These are phyloP conservation scores for Tetrahymena thermophila DNA, from an alignment of 73 alveolate genomes.

Conservation along the genomic window DNA sequence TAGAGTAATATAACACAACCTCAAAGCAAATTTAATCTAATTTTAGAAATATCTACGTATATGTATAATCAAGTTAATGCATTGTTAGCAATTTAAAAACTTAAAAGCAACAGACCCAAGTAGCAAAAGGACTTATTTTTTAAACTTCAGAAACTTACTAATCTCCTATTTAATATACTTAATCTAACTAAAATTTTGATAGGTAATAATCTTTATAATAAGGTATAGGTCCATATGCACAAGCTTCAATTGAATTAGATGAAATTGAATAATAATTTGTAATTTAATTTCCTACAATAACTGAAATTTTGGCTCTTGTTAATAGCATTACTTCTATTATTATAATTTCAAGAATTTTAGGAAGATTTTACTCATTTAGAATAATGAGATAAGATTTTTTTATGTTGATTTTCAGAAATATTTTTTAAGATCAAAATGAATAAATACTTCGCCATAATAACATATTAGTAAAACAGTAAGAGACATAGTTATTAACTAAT, in stretches of 20 bases:
- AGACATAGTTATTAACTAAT: too few species aligned
- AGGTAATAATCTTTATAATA: neutral
- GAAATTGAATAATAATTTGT: neutral
- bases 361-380: neutral
- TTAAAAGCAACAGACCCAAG: neutral
- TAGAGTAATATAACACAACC: neutral
- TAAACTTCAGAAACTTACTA: too few species aligned
- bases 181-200: neutral
- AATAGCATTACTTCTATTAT: neutral
- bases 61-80: neutral
- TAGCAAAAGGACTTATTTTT: neutral
- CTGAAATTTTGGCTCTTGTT: neutral
- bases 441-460: too few species aligned
- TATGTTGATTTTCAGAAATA: too few species aligned
- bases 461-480: neutral
- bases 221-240: neutral
- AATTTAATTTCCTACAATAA: neutral
- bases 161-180: neutral
- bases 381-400: neutral
- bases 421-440: too few species aligned
- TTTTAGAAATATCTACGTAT: neutral
- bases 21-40: neutral
- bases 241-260: neutral
- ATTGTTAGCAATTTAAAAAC: neutral
- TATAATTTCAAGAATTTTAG: neutral